A percentile compares a stretch with the other conserved stretches of the same genome.
Conservation (phyloP, 768 basidiomycete genomes). For the Naganishia vishniacii region DNA sequence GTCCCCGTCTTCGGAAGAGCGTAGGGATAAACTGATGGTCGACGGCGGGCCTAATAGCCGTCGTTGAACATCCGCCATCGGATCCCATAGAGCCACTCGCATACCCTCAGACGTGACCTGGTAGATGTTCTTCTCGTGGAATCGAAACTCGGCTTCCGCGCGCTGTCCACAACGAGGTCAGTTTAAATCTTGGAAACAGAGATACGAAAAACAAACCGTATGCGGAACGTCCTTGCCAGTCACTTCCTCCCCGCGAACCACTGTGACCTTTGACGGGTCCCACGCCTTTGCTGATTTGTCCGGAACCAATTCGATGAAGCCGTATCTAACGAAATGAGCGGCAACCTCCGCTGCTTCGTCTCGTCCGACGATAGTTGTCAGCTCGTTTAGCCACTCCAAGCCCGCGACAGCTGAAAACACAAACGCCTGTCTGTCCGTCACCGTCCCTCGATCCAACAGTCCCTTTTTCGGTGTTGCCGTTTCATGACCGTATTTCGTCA, state of each 20-base stretch:
- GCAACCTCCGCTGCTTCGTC: constrained; percentile 98
- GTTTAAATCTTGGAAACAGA: constrained; percentile 31
- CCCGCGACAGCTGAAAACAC: constrained; percentile 83
- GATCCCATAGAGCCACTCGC: constrained; percentile 73
- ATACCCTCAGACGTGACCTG: constrained; percentile 87
- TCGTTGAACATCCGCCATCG: neutral
- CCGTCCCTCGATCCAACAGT: constrained; percentile 3
- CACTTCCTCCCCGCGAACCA: constrained; percentile 39
- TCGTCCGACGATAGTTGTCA: constrained; percentile 86
- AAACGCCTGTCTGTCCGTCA: constrained; percentile 36
- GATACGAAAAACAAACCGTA: neutral
- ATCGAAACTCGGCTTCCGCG: constrained; percentile 94
- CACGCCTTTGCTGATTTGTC: constrained; percentile 42
- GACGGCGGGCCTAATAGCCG: neutral
- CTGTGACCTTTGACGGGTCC: constrained; percentile 38
- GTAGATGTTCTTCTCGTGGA: constrained; percentile 92
- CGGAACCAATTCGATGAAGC: constrained; percentile 71
- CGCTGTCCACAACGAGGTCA: constrained; percentile 44
- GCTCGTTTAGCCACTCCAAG: constrained; percentile 95
- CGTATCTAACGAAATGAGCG: constrained; percentile 94
- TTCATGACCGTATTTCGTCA: constrained; percentile 1
- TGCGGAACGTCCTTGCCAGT: constrained; percentile 31
- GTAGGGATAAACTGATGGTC: neutral
- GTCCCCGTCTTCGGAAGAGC: constrained; percentile 16
- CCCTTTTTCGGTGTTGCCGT: constrained; percentile 49